phyloP scores from a whole-genome alignment of 108 stramenopile species.

The Seminavis robusta region DNA sequence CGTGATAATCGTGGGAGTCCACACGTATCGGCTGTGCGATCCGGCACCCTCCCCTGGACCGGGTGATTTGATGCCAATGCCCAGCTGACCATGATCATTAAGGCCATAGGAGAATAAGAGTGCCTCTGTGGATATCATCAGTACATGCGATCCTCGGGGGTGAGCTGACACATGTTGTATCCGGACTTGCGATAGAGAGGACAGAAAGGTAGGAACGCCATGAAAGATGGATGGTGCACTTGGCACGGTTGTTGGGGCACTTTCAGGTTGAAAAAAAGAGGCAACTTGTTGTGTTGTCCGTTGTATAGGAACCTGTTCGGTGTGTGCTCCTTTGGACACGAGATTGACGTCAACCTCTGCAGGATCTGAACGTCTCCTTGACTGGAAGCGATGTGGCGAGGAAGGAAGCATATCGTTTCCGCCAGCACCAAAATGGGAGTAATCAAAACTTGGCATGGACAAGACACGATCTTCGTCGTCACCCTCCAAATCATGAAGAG shows the following conservation, averaged over 20 bases:
- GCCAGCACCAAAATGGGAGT: constrained; percentile 38
- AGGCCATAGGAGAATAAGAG: constrained; percentile 76
- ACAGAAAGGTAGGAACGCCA: constrained; percentile 72
- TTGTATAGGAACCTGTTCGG: not conserved
- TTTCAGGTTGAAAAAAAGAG: no score
- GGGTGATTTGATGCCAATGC: constrained; percentile 42
- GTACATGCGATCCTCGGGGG: constrained; percentile 72
- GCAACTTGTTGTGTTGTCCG: not conserved
- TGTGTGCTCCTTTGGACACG: not conserved
- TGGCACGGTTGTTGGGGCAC: no score
- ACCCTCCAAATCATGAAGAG: no score
- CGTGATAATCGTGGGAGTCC: constrained; percentile 64
- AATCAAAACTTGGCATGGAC: constrained; percentile 55
- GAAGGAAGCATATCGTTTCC: constrained; percentile 35
- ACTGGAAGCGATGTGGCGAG: not conserved
- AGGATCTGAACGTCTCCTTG: not conserved
- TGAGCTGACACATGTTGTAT: constrained; percentile 71
- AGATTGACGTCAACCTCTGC: not conserved
- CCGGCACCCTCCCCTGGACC: not conserved
- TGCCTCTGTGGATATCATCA: constrained; percentile 73
- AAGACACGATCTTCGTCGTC: constrained; percentile 26
- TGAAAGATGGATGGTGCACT: constrained; percentile 19
- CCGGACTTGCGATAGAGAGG: constrained; percentile 59
- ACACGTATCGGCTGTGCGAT: no score
- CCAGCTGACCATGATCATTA: constrained; percentile 76